A percentile compares a stretch with the other conserved stretches of the same genome.
phyloP scores from a whole-genome alignment of 1,284 basidiomycete species.

The Xanthoconium separans region DNA sequence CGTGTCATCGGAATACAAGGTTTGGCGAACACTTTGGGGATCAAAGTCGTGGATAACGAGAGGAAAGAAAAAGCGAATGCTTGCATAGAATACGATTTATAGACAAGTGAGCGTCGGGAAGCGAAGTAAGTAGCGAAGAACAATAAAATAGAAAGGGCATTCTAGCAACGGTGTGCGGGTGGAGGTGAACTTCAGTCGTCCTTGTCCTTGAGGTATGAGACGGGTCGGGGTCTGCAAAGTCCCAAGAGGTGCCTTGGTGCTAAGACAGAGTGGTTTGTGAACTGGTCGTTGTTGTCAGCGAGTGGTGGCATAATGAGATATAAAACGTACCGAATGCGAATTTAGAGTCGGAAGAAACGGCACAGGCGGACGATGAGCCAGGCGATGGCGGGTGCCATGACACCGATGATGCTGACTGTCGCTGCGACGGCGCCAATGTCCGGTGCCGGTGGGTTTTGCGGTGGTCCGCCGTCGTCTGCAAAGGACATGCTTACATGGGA shows the following conservation, averaged over 20 bases:
- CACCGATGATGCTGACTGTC: constrained; percentile 27
- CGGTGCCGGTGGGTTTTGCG: constrained; percentile 3
- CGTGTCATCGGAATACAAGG: too few species aligned
- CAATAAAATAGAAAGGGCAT: too few species aligned
- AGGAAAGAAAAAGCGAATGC: too few species aligned
- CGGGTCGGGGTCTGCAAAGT: constrained; percentile 34
- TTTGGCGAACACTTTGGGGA: too few species aligned
- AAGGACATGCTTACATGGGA: not conserved
- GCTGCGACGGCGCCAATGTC: constrained; percentile 25
- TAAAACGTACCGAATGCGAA: constrained; percentile 27
- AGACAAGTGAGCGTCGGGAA: too few species aligned
- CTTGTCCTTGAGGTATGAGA: too few species aligned
- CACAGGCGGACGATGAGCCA: constrained; percentile 30
- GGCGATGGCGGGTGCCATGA: constrained; percentile 23
- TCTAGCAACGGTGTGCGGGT: too few species aligned
- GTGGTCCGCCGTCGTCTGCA: not conserved
- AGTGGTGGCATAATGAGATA: not conserved
- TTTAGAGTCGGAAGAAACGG: constrained; percentile 26
- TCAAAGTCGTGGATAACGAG: too few species aligned
- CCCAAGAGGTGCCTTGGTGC: constrained; percentile 26
- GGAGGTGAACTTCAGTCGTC: too few species aligned
- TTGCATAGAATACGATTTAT: too few species aligned
- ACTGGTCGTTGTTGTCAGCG: constrained; percentile 2
- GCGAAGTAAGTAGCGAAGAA: too few species aligned
- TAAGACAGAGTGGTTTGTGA: constrained; percentile 27